Evolutionary conservation across 306 rosid species (phyloP).

Genomic region (Pterocarpus santalinus): DNA sequence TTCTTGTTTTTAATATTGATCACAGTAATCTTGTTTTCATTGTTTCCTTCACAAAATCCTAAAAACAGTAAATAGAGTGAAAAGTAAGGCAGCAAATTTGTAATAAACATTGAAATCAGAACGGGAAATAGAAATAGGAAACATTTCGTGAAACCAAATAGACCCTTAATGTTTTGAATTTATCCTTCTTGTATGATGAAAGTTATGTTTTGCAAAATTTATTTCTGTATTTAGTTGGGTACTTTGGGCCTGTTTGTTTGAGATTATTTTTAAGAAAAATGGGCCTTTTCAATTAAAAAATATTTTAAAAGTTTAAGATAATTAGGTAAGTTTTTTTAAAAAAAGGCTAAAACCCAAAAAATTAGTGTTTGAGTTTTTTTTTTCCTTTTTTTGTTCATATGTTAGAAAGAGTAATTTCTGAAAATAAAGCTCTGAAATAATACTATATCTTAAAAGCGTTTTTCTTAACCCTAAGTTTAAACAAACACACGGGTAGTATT

Average conservation of each 20-base stretch:
- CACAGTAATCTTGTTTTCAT: not conserved
- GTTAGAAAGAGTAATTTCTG: not conserved
- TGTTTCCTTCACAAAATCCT: too few relatives aligned
- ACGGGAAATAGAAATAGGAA: too few relatives aligned
- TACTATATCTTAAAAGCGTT: not conserved
- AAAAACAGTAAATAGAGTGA: too few relatives aligned
- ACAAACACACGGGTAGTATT: not conserved
- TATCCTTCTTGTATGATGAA: slow-evolving; percentile 18
- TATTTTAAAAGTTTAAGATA: not conserved
- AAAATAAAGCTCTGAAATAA: not conserved
- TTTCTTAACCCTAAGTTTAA: not conserved
- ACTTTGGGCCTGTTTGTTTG: not conserved
- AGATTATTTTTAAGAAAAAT: not conserved
- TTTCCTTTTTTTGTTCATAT: not conserved
- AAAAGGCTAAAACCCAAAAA: not conserved
- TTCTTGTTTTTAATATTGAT: not conserved
- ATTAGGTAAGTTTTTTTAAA: not conserved
- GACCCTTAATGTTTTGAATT: not conserved
- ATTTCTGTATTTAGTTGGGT: slow-evolving; percentile 2
- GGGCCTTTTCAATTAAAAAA: not conserved
- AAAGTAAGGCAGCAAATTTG: too few relatives aligned
- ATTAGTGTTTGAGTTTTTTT: not conserved
- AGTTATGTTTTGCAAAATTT: not conserved
- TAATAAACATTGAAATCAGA: too few relatives aligned
- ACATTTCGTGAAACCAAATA: too few relatives aligned